These are phyloP conservation scores for Tubosaeta sp. DNA, from an alignment of 768 basidiomycete genomes.

Conservation along the genomic window DNA sequence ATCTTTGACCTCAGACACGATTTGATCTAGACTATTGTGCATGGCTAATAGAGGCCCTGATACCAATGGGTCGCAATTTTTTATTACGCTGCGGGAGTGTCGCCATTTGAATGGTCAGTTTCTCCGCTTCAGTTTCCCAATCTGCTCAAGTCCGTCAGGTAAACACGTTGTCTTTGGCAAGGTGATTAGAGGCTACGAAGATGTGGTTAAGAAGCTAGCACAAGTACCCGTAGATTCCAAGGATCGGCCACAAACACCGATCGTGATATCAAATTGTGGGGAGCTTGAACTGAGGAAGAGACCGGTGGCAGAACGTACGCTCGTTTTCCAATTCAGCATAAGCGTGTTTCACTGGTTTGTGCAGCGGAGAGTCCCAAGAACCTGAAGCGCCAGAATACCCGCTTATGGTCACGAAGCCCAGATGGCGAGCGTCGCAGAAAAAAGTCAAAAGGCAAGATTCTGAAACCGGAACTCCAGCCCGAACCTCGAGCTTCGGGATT, in stretches of 20 bases:
- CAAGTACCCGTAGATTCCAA: conserved; percentile 69
- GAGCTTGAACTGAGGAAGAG: conserved; percentile 68
- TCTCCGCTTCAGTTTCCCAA: neutral
- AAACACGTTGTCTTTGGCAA: conserved; percentile 57
- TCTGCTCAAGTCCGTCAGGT: conserved; percentile 32
- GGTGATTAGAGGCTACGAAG: conserved; percentile 57
- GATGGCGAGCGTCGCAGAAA: conserved; percentile 26
- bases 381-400: conserved; percentile 20
- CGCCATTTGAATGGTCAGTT: conserved; percentile 66
- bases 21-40: conserved; percentile 56
- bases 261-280: conserved; percentile 73
- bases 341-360: neutral
- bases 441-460: conserved; percentile 21
- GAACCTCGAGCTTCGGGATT: neutral
- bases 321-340: neutral
- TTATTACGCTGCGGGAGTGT: conserved; percentile 73
- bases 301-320: conserved; percentile 12
- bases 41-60: conserved; percentile 88
- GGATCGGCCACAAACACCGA: conserved; percentile 63
- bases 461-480: conserved; percentile 2
- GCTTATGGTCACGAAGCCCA: conserved; percentile 27
- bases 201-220: conserved; percentile 55
- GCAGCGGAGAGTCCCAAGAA: conserved; percentile 7
- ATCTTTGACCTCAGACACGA: neutral
- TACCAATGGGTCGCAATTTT: conserved; percentile 87